phyloP scores from a whole-genome alignment of 768 basidiomycete species.

The Fomitopsis serialis region DNA sequence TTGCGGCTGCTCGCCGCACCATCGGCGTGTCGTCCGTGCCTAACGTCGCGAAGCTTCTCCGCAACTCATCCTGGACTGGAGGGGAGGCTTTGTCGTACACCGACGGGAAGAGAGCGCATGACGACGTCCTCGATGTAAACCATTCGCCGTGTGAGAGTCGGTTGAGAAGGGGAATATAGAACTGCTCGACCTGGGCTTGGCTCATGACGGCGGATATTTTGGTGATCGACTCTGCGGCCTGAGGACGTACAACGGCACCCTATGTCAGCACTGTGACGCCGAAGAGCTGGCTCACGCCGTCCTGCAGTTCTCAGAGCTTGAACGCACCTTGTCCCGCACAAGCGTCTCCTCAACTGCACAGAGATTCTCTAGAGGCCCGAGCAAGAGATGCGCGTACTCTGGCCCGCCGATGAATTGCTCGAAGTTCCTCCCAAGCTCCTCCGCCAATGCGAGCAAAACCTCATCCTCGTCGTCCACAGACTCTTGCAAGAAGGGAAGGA shows the following conservation, averaged over 20 bases:
- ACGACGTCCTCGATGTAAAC: conserved; percentile 97
- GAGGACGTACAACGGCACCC: background rate
- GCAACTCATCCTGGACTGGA: conserved; percentile 76
- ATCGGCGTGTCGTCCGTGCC: conserved; percentile 96
- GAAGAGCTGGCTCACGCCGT: background rate
- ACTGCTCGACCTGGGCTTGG: conserved; percentile 76
- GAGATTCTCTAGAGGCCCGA: conserved; percentile 91
- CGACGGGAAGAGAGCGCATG: conserved; percentile 88
- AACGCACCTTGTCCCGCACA: conserved; percentile 88
- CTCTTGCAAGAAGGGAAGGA: conserved; percentile 95
- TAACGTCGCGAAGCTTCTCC: conserved; percentile 77
- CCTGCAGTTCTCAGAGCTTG: background rate
- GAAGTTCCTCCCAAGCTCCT: conserved; percentile 89
- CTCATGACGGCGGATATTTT: conserved; percentile 80
- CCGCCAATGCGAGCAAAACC: conserved; percentile 90
- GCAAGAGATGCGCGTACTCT: conserved; percentile 78
- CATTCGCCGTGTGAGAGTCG: conserved; percentile 92
- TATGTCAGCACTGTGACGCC: background rate
- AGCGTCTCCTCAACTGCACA: conserved; percentile 97
- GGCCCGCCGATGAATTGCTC: conserved; percentile 93
- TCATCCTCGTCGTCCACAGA: conserved; percentile 99
- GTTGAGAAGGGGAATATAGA: conserved; percentile 87
- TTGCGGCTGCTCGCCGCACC: conserved; percentile 94
- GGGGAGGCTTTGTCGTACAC: conserved; percentile 80
- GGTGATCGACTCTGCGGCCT: conserved; percentile 96